These are phyloP conservation scores for Puccinia horiana DNA, from an alignment of 1,284 basidiomycete species.

Conservation along the genomic window DNA sequence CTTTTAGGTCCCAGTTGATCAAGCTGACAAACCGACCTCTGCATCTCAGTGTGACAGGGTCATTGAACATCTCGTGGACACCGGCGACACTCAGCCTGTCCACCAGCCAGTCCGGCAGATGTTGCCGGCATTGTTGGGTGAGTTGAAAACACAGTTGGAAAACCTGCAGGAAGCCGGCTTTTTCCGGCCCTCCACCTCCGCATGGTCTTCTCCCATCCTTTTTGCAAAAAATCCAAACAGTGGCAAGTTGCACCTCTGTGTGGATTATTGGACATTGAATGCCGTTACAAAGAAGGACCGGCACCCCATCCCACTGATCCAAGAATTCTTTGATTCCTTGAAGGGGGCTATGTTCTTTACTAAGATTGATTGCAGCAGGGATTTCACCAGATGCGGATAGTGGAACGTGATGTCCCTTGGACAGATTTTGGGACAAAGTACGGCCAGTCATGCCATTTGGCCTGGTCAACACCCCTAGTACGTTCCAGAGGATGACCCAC, in stretches of 20 bases:
- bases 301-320: conserved; percentile 20
- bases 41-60: not conserved
- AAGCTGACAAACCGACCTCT: not conserved
- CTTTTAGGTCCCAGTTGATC: not conserved
- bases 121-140: not conserved
- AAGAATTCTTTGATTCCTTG: conserved; percentile 27
- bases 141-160: not conserved
- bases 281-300: conserved; percentile 22
- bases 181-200: conserved; percentile 18
- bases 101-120: conserved; percentile 6
- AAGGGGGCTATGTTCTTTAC: too few relatives aligned
- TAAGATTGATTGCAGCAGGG: too few relatives aligned
- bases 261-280: conserved; percentile 18
- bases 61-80: not conserved
- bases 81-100: conserved; percentile 10
- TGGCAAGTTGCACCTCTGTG: conserved; percentile 14
- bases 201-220: conserved; percentile 23
- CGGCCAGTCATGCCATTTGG: conserved; percentile 50
- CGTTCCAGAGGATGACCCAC: conserved; percentile 51
- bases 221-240: not conserved
- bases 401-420: too few relatives aligned
- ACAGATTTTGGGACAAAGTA: conserved; percentile 31
- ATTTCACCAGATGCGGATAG: not conserved
- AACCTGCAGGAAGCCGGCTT: conserved; percentile 3
- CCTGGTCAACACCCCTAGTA: conserved; percentile 48